Evolutionary conservation across 805 yeast genomes (phyloP).

Genomic region (Ogataea nitratoaversa): DNA sequence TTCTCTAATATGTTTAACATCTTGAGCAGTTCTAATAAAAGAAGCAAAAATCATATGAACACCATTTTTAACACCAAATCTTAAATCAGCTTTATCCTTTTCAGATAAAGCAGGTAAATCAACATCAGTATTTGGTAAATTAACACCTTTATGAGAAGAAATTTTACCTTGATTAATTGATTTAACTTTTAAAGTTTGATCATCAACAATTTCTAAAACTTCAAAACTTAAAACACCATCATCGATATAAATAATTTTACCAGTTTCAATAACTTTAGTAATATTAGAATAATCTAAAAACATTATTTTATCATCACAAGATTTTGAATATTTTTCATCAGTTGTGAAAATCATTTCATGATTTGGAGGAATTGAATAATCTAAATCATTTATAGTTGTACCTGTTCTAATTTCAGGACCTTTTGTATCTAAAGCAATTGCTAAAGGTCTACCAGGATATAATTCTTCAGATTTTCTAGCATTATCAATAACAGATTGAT

Average conservation of each 20-base stretch:
- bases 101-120: constrained; percentile 97
- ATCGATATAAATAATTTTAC: constrained; percentile 90
- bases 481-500: constrained; percentile 93
- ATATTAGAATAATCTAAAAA: constrained; percentile 93
- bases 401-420: constrained; percentile 99
- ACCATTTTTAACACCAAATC: constrained; percentile 94
- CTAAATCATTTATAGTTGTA: constrained; percentile 74
- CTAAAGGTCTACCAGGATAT: constrained; percentile 94
- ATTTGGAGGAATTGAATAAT: constrained; percentile 77
- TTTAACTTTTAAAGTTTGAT: constrained; percentile 74
- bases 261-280: constrained; percentile 84
- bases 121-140: constrained; percentile 97
- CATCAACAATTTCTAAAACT: constrained; percentile 81
- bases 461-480: constrained; percentile 90
- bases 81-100: constrained; percentile 89
- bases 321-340: constrained; percentile 69
- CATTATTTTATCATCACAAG: constrained; percentile 78
- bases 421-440: constrained; percentile 97
- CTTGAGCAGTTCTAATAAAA: constrained; percentile 92
- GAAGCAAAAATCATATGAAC: constrained; percentile 99
- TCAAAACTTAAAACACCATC: constrained; percentile 97
- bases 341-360: constrained; percentile 94
- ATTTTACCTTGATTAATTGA: constrained; percentile 94
- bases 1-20: constrained; percentile 83
- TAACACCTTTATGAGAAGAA: constrained; percentile 98